A percentile compares a stretch with the other conserved stretches of the same genome.
These are phyloP conservation scores for Aureobasidium sp. DNA, from an alignment of 2,329 filamentous ascomycete genomes.

Conservation along the genomic window DNA sequence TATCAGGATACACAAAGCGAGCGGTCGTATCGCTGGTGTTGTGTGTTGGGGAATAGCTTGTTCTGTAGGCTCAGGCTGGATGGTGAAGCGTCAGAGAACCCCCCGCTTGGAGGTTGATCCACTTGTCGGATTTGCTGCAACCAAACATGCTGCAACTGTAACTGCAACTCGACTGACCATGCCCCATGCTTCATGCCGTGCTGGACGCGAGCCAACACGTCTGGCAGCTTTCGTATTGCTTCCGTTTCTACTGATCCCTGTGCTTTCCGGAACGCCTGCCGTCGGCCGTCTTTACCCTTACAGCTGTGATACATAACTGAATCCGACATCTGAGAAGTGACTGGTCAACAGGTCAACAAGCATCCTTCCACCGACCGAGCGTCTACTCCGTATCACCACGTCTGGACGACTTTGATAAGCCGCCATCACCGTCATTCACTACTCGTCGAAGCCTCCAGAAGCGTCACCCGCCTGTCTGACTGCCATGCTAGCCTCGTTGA, in stretches of 20 bases:
- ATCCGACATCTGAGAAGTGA: background rate
- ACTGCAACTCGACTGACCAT: background rate
- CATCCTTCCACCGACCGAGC: background rate
- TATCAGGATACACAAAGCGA: background rate
- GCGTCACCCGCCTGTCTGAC: constrained; percentile 13
- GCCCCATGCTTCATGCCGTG: constrained; percentile 8
- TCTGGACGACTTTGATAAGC: background rate
- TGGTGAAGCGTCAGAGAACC: background rate
- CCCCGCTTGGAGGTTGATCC: constrained; percentile 1
- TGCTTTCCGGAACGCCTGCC: background rate
- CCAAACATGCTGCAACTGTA: background rate
- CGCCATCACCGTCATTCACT: background rate
- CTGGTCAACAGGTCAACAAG: background rate
- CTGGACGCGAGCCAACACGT: constrained; percentile 4
- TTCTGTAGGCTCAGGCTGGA: background rate
- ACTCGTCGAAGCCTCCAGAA: background rate
- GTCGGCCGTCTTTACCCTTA: background rate
- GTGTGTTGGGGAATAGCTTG: background rate
- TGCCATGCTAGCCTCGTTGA: constrained; percentile 18
- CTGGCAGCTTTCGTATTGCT: constrained; percentile 2
- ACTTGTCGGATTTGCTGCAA: constrained; percentile 1
- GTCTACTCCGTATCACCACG: background rate
- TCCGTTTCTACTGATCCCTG: background rate
- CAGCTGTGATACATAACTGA: constrained; percentile 9
- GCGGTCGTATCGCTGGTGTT: background rate